Conservation (phyloP, 805 yeast species). For the Teunomyces barrocoloradensis region DNA sequence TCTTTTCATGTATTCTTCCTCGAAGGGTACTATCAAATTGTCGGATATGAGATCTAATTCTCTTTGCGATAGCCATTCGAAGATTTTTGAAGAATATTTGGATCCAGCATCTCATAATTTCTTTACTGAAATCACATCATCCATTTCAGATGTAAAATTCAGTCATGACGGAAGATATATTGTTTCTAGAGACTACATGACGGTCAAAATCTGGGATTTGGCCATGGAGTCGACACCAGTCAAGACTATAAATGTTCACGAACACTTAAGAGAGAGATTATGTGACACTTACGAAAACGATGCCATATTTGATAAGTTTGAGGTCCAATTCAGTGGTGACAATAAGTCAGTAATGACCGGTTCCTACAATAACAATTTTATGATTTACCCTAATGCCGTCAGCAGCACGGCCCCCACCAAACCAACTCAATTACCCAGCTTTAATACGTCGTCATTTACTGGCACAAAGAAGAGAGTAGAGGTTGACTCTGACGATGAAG, state of each 20-base stretch:
- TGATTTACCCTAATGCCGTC: slow-evolving; percentile 89
- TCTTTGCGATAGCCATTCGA: slow-evolving; percentile 85
- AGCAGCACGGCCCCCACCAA: slow-evolving; percentile 14
- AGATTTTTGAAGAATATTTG: slow-evolving; percentile 85
- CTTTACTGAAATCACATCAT: slow-evolving; percentile 94
- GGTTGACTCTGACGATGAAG: slow-evolving; percentile 24
- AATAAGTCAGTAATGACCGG: slow-evolving; percentile 93
- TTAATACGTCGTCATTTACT: slow-evolving; percentile 13
- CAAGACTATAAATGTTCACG: slow-evolving; percentile 93
- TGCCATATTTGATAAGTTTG: slow-evolving; percentile 97
- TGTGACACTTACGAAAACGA: slow-evolving; percentile 98
- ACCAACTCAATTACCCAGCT: slow-evolving; percentile 10
- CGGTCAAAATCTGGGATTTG: slow-evolving; percentile 97
- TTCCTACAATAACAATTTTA: slow-evolving; percentile 92
- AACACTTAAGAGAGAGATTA: slow-evolving; percentile 84
- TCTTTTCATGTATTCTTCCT: slow-evolving; percentile 89
- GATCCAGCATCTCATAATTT: slow-evolving; percentile 93
- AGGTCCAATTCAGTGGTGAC: slow-evolving; percentile 93
- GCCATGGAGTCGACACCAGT: slow-evolving; percentile 95
- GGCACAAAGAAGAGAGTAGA: slow-evolving; percentile 10
- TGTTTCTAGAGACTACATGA: slow-evolving; percentile 95
- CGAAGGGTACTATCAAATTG: slow-evolving; percentile 92
- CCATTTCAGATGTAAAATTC: slow-evolving; percentile 91
- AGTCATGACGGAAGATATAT: slow-evolving; percentile 90
- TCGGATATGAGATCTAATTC: slow-evolving; percentile 97